Base-by-base conservation (phyloP, 129 eudicot species). In the Tagetes erecta region DNA sequence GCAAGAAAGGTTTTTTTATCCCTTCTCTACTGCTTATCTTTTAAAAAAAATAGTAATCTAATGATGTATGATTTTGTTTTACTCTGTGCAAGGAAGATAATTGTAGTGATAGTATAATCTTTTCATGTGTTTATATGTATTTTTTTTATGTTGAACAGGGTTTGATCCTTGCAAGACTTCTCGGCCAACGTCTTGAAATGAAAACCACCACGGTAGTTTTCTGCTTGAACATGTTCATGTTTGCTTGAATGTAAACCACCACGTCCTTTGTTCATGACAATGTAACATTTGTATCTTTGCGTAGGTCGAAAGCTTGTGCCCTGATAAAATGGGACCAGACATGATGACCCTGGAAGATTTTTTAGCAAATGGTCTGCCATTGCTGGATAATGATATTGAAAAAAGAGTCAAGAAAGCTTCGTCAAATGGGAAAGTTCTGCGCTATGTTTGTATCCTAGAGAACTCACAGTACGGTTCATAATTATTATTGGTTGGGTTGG, bases 121-220 rank as follows among this genome's bases (percentile, higher is more conserved):
- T 10, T 55, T 37, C 53, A 53, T 57, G 7, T 27, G 30, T 62
- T 47, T 44, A 6, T 36, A 46, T 44, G n/a, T 31, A 30, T 44
- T 20, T 73, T 20, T 73, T n/a, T 34, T 40, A 68, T 8, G 49
- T 71, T 64, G 74, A 80, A 75, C 82, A 94, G 99, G 94, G 84
- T 71, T 75, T 95, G 84, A 95, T 95, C 83, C 91, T 95, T 83
- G 94, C 94, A 71, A 87, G 99, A 33, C 97, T 95, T 75, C 96
- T 91, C 73, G 99, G 99, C 63, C 76, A 71, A 37, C 96, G 88
- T 50, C 75, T 87, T 39, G 82, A 91, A 70, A 47, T 95, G 92
- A 87, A 81, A 69, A 82, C 67, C 79, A 80, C 88, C 58, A 80
- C 84, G 94, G 99, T 91, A 70, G 52, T 84, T 46, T 30, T 31